Conservation (phyloP, 805 yeast genomes). For the Wickerhamiella cacticola region DNA sequence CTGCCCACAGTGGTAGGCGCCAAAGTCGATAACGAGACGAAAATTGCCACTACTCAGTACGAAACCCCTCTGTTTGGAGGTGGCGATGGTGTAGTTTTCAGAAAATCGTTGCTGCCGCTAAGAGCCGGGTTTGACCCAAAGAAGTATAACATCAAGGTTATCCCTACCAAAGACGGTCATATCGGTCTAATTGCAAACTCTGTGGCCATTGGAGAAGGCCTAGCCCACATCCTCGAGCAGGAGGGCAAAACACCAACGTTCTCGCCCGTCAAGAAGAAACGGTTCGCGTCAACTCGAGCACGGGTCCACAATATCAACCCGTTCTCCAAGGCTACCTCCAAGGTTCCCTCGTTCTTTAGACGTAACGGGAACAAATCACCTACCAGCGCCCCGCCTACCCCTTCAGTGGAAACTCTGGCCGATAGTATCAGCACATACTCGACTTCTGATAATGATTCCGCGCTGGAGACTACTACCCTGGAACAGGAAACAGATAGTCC, state of each 20-base stretch:
- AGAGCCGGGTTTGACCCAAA: constrained; percentile 46
- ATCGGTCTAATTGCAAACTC: constrained; percentile 68
- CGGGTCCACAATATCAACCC: constrained; percentile 1
- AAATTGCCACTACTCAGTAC: constrained; percentile 58
- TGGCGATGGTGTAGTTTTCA: constrained; percentile 89
- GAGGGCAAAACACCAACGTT: constrained; percentile 28
- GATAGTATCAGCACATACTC: no score
- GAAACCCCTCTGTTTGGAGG: constrained; percentile 71
- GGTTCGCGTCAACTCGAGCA: constrained; percentile 8
- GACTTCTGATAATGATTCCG: background rate
- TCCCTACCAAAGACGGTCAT: constrained; percentile 59
- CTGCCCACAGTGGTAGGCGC: constrained; percentile 83
- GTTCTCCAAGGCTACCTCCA: background rate
- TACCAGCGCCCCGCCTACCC: background rate
- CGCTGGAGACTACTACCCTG: background rate
- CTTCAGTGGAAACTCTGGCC: background rate
- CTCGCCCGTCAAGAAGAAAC: constrained; percentile 8
- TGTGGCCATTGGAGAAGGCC: constrained; percentile 57
- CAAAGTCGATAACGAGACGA: constrained; percentile 47
- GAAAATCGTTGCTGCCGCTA: constrained; percentile 72
- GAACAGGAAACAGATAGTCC: background rate
- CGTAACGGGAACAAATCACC: background rate
- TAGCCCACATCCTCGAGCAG: constrained; percentile 49
- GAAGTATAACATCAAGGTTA: constrained; percentile 42
- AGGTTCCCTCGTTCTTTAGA: background rate